phyloP scores from a whole-genome alignment of 306 rosid species.

The Prunus armeniaca region DNA sequence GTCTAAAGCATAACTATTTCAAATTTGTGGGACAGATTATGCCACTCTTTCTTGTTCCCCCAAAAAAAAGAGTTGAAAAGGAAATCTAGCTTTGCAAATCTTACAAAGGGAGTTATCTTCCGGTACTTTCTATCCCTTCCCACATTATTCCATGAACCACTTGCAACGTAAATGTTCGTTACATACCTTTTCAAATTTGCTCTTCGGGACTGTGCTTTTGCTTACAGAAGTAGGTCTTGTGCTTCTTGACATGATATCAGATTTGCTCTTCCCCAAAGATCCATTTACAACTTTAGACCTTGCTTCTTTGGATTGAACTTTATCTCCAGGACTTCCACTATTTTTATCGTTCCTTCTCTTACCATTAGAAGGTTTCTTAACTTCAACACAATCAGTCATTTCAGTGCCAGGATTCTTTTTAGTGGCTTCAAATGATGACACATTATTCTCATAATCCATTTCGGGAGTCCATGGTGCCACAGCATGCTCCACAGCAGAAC shows the following conservation, averaged over 20 bases:
- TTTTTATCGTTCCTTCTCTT: slow-evolving; percentile 33
- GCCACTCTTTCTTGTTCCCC: not conserved
- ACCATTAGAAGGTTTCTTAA: slow-evolving; percentile 23
- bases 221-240: slow-evolving; percentile 55
- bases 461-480: slow-evolving; percentile 72
- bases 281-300: slow-evolving; percentile 58
- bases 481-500: slow-evolving; percentile 47
- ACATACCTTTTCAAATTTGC: slow-evolving; percentile 68
- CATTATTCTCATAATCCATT: slow-evolving; percentile 68
- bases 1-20: not conserved
- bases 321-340: slow-evolving; percentile 42
- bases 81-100: too few species aligned
- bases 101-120: too few species aligned
- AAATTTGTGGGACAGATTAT: not conserved
- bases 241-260: slow-evolving; percentile 52
- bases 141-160: not conserved
- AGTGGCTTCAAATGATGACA: slow-evolving; percentile 40
- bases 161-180: slow-evolving; percentile 8
- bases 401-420: slow-evolving; percentile 33
- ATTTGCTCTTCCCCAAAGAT: slow-evolving; percentile 52
- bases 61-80: too few species aligned
- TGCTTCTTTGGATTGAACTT: slow-evolving; percentile 53
- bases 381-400: slow-evolving; percentile 26
- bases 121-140: not conserved
- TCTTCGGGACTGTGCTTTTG: slow-evolving; percentile 45